A percentile compares a stretch with the other conserved stretches of the same genome.
Conservation (phyloP, 257 asterid genomes). For the Galeopsis tetrahit region DNA sequence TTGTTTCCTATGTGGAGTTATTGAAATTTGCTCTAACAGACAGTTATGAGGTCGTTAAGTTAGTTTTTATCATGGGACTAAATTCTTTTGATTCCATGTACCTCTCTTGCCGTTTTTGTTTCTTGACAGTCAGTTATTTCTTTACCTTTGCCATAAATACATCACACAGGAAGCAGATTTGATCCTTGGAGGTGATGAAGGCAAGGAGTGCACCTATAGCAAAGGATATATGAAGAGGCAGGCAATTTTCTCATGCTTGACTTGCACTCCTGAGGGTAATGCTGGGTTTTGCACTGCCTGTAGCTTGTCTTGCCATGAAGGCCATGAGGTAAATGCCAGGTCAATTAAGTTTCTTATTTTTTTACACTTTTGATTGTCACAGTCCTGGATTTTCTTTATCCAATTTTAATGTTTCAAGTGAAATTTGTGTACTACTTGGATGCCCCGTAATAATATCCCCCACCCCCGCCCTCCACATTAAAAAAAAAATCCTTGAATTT, state of each 20-base stretch:
- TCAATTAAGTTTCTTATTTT: constrained; percentile 8
- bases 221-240: constrained; percentile 82
- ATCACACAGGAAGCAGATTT: constrained; percentile 69
- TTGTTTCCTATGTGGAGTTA: constrained; percentile 5
- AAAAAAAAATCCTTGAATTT: background rate
- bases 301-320: constrained; percentile 83
- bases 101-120: background rate
- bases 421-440: background rate
- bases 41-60: constrained; percentile 13
- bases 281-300: constrained; percentile 92
- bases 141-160: constrained; percentile 14
- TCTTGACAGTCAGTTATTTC: background rate
- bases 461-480: background rate
- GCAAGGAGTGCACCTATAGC: constrained; percentile 77
- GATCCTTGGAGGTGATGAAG: constrained; percentile 87
- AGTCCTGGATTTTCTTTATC: background rate
- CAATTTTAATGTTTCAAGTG: constrained; percentile 1
- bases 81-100: constrained; percentile 8
- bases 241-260: constrained; percentile 82
- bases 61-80: background rate
- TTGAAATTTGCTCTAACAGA: background rate
- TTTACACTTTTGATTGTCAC: background rate
- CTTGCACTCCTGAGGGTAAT: constrained; percentile 82
- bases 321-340: constrained; percentile 65
- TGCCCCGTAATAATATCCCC: background rate